Conservation (phyloP, 805 yeast genomes). For the Pichia paraexigua region DNA sequence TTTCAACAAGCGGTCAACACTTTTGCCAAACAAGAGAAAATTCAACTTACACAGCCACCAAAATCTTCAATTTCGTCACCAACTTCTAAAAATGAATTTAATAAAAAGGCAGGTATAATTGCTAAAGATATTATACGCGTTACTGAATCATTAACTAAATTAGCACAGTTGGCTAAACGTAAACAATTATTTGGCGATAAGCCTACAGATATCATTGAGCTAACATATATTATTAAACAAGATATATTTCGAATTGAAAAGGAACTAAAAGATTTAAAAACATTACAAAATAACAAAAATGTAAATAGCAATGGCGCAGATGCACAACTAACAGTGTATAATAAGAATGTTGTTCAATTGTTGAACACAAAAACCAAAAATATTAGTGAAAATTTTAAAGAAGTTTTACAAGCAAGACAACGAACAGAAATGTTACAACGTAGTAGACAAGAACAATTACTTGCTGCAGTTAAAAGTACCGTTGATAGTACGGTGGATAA, state of each 20-base stretch:
- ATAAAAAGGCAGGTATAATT: slow-evolving; percentile 63
- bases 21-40: slow-evolving; percentile 44
- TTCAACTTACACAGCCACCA: not conserved
- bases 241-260: slow-evolving; percentile 78
- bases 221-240: slow-evolving; percentile 82
- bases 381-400: slow-evolving; percentile 85
- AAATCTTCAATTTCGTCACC: not conserved
- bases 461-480: slow-evolving; percentile 40
- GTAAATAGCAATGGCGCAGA: slow-evolving; percentile 23
- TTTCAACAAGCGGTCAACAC: slow-evolving; percentile 86
- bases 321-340: slow-evolving; percentile 63
- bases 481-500: slow-evolving; percentile 4
- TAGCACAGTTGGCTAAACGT: slow-evolving; percentile 76
- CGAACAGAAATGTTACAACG: slow-evolving; percentile 72
- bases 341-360: slow-evolving; percentile 78
- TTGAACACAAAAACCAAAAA: slow-evolving; percentile 86
- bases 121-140: slow-evolving; percentile 87
- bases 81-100: slow-evolving; percentile 48
- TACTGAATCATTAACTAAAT: slow-evolving; percentile 68
- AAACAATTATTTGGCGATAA: slow-evolving; percentile 90
- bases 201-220: slow-evolving; percentile 87
- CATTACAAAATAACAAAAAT: not conserved
- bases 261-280: slow-evolving; percentile 52
- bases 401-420: slow-evolving; percentile 83
- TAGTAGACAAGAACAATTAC: slow-evolving; percentile 75